Base-by-base conservation (phyloP, 805 yeast species). In the Ogataea haglerorum region DNA sequence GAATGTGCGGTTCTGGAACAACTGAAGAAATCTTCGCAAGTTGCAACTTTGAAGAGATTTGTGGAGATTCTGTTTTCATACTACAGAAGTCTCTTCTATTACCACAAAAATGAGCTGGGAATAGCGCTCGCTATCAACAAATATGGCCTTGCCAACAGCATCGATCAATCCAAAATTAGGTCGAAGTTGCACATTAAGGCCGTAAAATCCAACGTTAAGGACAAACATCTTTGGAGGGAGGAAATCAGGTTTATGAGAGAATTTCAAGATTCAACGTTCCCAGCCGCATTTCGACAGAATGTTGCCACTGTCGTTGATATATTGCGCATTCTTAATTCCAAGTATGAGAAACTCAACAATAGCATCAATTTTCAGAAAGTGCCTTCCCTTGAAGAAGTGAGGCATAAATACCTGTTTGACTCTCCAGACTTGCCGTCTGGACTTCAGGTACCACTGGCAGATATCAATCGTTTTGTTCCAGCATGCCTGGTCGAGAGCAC, bases 131-230 rank as follows among this genome's bases (percentile, higher is more conserved):
- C 62, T 5, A 41, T 59, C n/a, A 42, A 52, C 13, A 49, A 51
- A 22, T 58, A 53, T 31, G 60, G 49, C 1, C 46, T 60, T 9
- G 39, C 54, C 3, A 43, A 47, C 10, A 41, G 57, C 2, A 48
- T 59, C 14, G 60, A 59, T 19, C 57, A 54, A 26, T 51, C 57
- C 9, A 50, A 52, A 6, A 28, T 60, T 13, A 51, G 49, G 17
- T 47, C 57, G 2, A 59, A 53, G 37, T 35, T 61, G 10, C 51
- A 54, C 17, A 19, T 54, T 10, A 47, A 42, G 12, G 22, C 38
- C 18, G 38, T 36, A 17, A 46, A 43, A 16, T 33, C 41, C 23
- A 34, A 38, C 14, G 19, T 56, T 3, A 52, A 52, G 24, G 54
- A 50, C 6, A 53, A 48, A 30, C 46, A 44, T 12, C 27, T 52